These are phyloP conservation scores for Ustulina deusta DNA, from an alignment of 2,329 filamentous ascomycete species.

Conservation along the genomic window DNA sequence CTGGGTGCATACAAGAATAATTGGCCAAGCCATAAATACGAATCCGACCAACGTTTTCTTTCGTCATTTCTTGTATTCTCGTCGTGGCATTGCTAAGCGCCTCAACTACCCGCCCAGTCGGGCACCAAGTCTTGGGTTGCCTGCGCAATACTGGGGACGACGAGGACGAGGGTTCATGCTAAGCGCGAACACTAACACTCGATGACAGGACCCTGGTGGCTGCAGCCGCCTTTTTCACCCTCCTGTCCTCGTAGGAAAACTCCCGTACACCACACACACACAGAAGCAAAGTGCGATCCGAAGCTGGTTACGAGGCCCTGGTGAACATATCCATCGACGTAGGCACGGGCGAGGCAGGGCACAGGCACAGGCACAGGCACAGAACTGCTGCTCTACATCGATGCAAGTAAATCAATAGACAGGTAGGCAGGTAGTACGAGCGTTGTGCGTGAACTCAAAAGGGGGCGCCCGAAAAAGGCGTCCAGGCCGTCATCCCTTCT, in stretches of 20 bases:
- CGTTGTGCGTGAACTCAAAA: conserved; percentile 14
- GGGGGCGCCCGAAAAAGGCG: conserved; percentile 11
- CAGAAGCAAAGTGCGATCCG: conserved; percentile 4
- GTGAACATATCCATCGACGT: neutral
- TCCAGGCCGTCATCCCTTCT: conserved; percentile 1
- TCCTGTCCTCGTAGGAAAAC: no score
- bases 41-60: conserved; percentile 11
- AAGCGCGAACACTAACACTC: conserved; percentile 14
- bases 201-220: conserved; percentile 16
- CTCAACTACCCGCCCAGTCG: conserved; percentile 22
- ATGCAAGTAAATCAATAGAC: neutral
- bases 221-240: conserved; percentile 2
- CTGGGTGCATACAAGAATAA: neutral
- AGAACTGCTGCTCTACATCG: neutral
- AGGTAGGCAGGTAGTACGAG: conserved; percentile 5
- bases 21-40: conserved; percentile 23
- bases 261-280: neutral
- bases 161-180: conserved; percentile 28
- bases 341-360: neutral
- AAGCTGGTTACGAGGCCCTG: conserved; percentile 14
- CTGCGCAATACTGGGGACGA: neutral
- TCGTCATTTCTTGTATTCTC: conserved; percentile 36
- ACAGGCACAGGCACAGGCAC: conserved; percentile 5
- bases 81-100: conserved; percentile 44
- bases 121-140: conserved; percentile 18